phyloP scores from a whole-genome alignment of 2,329 filamentous ascomycete species.

The Thelonectria olida region DNA sequence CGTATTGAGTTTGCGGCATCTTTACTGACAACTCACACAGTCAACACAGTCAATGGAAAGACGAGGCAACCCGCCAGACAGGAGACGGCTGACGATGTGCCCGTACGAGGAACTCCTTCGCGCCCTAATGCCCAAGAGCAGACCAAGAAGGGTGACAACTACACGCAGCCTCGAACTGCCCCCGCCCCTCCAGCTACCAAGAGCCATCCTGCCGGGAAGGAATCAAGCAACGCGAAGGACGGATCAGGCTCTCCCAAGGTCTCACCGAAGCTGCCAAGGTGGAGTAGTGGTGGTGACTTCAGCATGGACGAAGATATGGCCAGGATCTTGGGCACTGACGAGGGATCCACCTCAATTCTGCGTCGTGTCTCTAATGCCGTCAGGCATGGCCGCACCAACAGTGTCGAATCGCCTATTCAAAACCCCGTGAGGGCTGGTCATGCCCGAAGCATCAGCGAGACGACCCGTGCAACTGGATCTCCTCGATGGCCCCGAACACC shows the following conservation, averaged over 20 bases:
- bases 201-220: conserved; percentile 53
- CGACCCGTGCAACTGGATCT: conserved; percentile 70
- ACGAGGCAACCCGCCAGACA: conserved; percentile 31
- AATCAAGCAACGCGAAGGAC: conserved; percentile 57
- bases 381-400: conserved; percentile 89
- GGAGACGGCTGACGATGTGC: conserved; percentile 34
- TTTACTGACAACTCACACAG: conserved; percentile 31
- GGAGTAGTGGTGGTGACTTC: conserved; percentile 85
- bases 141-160: conserved; percentile 55
- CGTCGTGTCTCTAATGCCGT: conserved; percentile 93
- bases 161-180: conserved; percentile 66
- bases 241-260: conserved; percentile 54
- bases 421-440: conserved; percentile 58
- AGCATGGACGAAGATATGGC: conserved; percentile 97
- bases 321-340: conserved; percentile 82
- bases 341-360: conserved; percentile 80
- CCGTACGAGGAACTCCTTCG: conserved; percentile 35
- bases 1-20: not conserved
- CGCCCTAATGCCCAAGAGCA: conserved; percentile 35
- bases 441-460: conserved; percentile 72
- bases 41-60: conserved; percentile 42
- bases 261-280: conserved; percentile 76
- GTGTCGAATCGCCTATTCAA: conserved; percentile 66
- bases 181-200: conserved; percentile 57
- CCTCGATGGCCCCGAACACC: conserved; percentile 77